Evolutionary conservation across 768 basidiomycete genomes (phyloP).

Genomic region (Termitomyces sp.): DNA sequence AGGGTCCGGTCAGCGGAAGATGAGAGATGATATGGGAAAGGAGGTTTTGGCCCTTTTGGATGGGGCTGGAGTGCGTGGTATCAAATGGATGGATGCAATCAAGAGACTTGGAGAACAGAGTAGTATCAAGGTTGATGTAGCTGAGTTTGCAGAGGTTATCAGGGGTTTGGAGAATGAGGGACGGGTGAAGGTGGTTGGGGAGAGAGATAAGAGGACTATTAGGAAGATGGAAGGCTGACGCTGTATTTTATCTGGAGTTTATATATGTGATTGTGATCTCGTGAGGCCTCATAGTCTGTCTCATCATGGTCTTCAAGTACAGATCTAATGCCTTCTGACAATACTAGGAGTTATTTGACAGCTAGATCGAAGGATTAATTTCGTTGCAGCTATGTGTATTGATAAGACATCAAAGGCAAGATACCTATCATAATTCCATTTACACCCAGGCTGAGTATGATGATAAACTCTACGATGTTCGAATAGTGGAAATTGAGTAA

Average conservation of each 20-base stretch:
- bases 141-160: constrained; percentile 80
- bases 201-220: constrained; percentile 81
- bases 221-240: constrained; percentile 47
- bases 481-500: background rate
- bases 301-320: too few relatives aligned
- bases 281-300: too few relatives aligned
- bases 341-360: too few relatives aligned
- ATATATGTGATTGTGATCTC: background rate
- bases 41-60: constrained; percentile 70
- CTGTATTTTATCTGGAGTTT: background rate
- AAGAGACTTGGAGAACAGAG: constrained; percentile 80
- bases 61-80: constrained; percentile 45
- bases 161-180: constrained; percentile 82
- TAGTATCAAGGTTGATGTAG: constrained; percentile 67
- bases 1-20: constrained; percentile 75
- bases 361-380: too few relatives aligned
- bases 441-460: too few relatives aligned
- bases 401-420: background rate
- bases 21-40: constrained; percentile 86
- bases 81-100: constrained; percentile 81
- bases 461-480: background rate
- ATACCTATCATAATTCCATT: background rate
- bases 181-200: constrained; percentile 77
- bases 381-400: too few relatives aligned
- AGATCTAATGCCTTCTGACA: too few relatives aligned